Percentiles rank a stretch among this genome's conserved stretches.
Conservation (phyloP, 2,329 filamentous ascomycete species). For the Sporothrix brasiliensis region DNA sequence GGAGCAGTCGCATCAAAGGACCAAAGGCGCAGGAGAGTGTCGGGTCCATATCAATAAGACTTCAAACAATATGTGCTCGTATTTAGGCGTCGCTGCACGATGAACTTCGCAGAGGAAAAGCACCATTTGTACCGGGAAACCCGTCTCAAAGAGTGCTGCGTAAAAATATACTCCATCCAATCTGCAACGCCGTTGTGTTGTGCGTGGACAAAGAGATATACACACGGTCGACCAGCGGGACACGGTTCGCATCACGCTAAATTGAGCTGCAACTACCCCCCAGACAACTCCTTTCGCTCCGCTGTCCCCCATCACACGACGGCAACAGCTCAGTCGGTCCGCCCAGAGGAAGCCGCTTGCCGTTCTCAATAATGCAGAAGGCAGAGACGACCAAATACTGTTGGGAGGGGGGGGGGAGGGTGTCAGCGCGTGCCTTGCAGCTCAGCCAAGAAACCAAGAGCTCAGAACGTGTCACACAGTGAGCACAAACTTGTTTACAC, state of each 20-base stretch:
- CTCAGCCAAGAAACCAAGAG: background rate
- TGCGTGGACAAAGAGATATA: background rate
- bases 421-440: conserved; percentile 9
- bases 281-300: background rate
- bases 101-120: background rate
- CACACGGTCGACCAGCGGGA: background rate
- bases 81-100: background rate
- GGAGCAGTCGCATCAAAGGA: conserved; percentile 1
- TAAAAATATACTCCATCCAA: background rate
- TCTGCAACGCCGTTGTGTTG: background rate
- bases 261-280: background rate
- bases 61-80: background rate
- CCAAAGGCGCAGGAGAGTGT: background rate
- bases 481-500: conserved; percentile 26
- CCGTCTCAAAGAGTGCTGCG: background rate
- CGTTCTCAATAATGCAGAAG: conserved; percentile 15
- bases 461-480: background rate
- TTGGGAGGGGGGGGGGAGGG: too few species aligned
- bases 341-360: background rate
- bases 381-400: background rate
- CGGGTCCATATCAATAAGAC: background rate
- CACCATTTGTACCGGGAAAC: background rate
- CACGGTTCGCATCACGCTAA: conserved; percentile 3
- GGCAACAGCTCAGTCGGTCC: background rate
- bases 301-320: background rate